Evolutionary conservation across 768 basidiomycete species (phyloP), one percentile per base, ranked within the genome.

Genomic region (Boletus tomentosulus): DNA sequence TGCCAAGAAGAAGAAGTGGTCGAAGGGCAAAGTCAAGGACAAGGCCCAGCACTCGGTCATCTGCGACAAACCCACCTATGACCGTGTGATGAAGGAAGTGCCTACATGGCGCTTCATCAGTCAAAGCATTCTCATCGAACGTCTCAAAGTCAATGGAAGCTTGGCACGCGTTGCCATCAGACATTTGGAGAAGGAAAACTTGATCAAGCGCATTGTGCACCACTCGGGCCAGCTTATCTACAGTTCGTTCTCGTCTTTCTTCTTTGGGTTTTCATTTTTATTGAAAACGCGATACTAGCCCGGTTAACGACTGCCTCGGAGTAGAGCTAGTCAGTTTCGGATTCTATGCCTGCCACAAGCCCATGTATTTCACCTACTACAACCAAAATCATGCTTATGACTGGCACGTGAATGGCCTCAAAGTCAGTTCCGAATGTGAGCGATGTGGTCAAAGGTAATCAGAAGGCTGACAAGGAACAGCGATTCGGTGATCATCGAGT

Each of bases 1-100:
- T 68, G 92, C 90, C 59, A 98, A 98, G 84, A 98, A 98, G 85
- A 98, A 98, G 92, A 98, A 98, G 84, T 98, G 95, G 95, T 97
- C 92, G 65, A 98, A 98, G 84, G 97, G 97, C 73, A 98, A 98
- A 79, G 97, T 99, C 75, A 99, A 99, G 88, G 97, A 99, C 80
- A 99, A 98, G 87, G 92, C 96, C 68, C 86, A 91, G 70, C 95
- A 98, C 83, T 83, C 92, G 65, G 94, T 98, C 74, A 79, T 86
- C 63, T 86, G 96, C 68, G 96, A 98, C 82, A 96, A 98, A 81
- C 62, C 85, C 51, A 89, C 87, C 64, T 96, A 74, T 75, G 92
- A 94, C 78, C 89, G 91, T 68, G 93, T 97, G 80, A 72, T 96
- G 69, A 98, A 98, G 83, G 95, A 98, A 75, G 92, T 92, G 74